Conservation (phyloP, 768 basidiomycete species). For the Harrya chromipes region DNA sequence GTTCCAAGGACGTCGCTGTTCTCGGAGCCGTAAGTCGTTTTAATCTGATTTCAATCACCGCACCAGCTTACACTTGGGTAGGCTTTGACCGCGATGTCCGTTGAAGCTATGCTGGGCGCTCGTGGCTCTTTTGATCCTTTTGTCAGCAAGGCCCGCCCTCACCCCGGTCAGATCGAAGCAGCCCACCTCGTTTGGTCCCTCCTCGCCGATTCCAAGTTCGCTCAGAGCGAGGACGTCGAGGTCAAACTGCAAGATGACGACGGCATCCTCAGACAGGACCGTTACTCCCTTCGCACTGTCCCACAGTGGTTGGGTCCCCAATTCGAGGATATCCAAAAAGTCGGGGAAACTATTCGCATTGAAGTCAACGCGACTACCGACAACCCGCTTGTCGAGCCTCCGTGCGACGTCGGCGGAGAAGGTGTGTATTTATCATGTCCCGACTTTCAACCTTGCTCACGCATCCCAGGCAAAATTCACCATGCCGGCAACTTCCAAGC, state of each 20-base stretch:
- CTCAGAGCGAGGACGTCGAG: conserved; percentile 68
- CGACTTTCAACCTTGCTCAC: neutral
- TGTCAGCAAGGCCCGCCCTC: conserved; percentile 72
- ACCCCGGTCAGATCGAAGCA: conserved; percentile 81
- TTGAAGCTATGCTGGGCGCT: conserved; percentile 76
- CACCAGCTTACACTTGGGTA: conserved; percentile 28
- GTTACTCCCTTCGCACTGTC: conserved; percentile 62
- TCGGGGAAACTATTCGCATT: conserved; percentile 59
- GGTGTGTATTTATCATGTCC: conserved; percentile 9
- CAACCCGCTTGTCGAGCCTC: conserved; percentile 82
- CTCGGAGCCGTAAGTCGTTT: conserved; percentile 39
- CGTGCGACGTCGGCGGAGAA: conserved; percentile 49
- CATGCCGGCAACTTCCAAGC: conserved; percentile 92
- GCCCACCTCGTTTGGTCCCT: conserved; percentile 68
- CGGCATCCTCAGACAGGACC: conserved; percentile 76
- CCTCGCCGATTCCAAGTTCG: conserved; percentile 66
- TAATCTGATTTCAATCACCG: neutral
- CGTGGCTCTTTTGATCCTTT: conserved; percentile 74
- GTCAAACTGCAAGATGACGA: conserved; percentile 68
- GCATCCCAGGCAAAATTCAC: conserved; percentile 49
- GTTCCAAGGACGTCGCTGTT: conserved; percentile 64
- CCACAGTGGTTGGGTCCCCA: conserved; percentile 88
- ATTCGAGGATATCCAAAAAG: conserved; percentile 70
- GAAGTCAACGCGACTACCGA: conserved; percentile 91
- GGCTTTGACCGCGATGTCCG: conserved; percentile 79